Base-by-base conservation (phyloP, 192 early-diverging fungal species). In the Dimargaris xerosporica region DNA sequence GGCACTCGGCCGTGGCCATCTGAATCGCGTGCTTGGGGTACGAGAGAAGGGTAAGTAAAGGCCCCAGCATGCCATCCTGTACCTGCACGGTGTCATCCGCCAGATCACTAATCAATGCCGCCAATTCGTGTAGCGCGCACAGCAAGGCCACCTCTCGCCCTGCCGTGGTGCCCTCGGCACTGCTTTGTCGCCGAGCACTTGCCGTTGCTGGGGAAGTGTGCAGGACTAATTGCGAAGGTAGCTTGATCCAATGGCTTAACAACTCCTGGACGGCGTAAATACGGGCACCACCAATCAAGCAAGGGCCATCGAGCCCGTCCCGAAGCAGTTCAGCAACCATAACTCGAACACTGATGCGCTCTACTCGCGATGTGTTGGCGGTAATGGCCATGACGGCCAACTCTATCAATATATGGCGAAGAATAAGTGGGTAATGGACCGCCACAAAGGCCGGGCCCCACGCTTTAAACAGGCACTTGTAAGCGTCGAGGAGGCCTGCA, bases 251-350 rank as follows among this genome's bases (percentile, higher is more conserved):
- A 5, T 74, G 70, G 15, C 65, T 75, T 1, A 76, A 68, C 7
- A 93, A 64, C 39, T 84, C 78, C 45, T 76, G 72, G 28, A 89
- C 73, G 16, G 85, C 87, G 26, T 65, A 68, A 30, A 85, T 68
- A 66, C 91, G 85, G 26, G 84, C 88, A n/a, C 83, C 74, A 65
- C 91, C 91, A 54, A 82, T 86, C 50, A 98, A 67, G 34, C 89
- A 67, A 61, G 80, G 69, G 19, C 79, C 81, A 16, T 88, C 89
- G 44, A 95, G 77, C 5, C 84, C 82, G 64, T 90, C 82, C 47
- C 88, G 73, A 1, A 90, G 74, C 13, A 93, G 66, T 43, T 80
- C 83, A 7, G 74, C 75, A 12, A 77, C 79, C 23, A 84, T 72
- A 54, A 80, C 78, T 0, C 87, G 78, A 15, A 78, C 73, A 41